phyloP scores from a whole-genome alignment of 2,329 filamentous ascomycete genomes.

The Alternaria sp. region DNA sequence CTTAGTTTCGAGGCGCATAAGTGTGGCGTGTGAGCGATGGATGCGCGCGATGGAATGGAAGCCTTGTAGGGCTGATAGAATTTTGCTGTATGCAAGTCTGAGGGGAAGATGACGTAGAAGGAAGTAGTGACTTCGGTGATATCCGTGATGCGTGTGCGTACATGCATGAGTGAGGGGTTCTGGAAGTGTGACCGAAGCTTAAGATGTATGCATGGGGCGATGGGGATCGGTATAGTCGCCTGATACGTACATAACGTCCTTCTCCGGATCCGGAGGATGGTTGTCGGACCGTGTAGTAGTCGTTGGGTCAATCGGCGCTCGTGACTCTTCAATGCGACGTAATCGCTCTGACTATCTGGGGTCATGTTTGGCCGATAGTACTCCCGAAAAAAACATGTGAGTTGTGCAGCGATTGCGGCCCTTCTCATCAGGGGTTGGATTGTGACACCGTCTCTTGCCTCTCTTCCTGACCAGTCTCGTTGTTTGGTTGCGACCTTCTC shows the following conservation, averaged over 20 bases:
- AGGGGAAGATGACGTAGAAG: constrained; percentile 3
- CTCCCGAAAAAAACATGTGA: neutral
- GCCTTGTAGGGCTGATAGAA: constrained; percentile 22
- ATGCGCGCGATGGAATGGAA: constrained; percentile 14
- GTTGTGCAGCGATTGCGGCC: neutral
- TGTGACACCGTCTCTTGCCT: constrained; percentile 5
- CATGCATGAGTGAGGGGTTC: constrained; percentile 12
- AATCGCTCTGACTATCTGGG: constrained; percentile 1
- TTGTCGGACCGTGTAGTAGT: constrained; percentile 1
- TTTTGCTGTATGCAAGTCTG: constrained; percentile 9
- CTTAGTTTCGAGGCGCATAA: constrained; percentile 16
- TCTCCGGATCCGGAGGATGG: neutral
- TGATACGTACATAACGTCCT: neutral
- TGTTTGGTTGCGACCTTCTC: constrained; percentile 7
- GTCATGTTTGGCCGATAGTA: constrained; percentile 9
- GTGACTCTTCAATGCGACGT: neutral
- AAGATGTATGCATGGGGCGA: constrained; percentile 1
- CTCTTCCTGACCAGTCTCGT: neutral
- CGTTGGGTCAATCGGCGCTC: neutral
- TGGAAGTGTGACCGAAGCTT: constrained; percentile 13
- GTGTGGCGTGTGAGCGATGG: constrained; percentile 6
- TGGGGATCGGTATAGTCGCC: constrained; percentile 1
- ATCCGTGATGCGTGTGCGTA: constrained; percentile 4
- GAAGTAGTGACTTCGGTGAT: constrained; percentile 10
- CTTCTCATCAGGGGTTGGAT: constrained; percentile 10